Evolutionary conservation across 1,139 yeast species (phyloP), one percentile per base, ranked within the genome.

Genomic region (Saccharomycopsis crataegensis): DNA sequence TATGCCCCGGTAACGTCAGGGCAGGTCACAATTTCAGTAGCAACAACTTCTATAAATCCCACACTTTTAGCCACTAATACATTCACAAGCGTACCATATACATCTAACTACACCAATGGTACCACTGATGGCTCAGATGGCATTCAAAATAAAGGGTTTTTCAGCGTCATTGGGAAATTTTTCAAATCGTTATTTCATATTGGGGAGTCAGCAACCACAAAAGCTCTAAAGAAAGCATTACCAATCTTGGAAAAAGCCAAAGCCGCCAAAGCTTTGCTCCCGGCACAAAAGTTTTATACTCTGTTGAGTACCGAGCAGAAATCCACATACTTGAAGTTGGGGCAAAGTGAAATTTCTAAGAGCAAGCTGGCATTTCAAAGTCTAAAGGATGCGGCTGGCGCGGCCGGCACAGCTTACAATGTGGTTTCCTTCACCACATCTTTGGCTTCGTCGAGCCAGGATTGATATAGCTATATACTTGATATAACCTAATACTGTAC

Each of bases 161-260:
- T 55, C 42, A 43, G 51, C n/a, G 31, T 28, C 22, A 46, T 55
- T n/a, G 57, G 58, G 12, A 53, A 50, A n/a, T 8, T 48, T n/a
- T 37, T 55, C 46, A 43, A 43, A 22, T 43, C 42, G 11, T 28
- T 50, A 1, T 55, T 55, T 46, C 49, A 54, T 32, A 47, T 55
- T 11, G 56, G 53, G 6, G 50, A 46, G 9, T 42, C 43, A 8
- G 43, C 47, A 1, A 22, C 50, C 8, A 9, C 40, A 14, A 53
- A 49, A 34, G 51, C 51, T 6, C 22, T 50, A 11, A 46, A 43
- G 38, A 52, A 52, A 31, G 48, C 53, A 14, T 16, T 52, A 3
- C 48, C 51, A 9, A 44, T 50, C 9, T 37, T 55, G 16, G 38
- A 38, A 31, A 40, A 42, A 5, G 49, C 43, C 3, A 17, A 40